Percentiles rank a stretch among this genome's conserved stretches.
Evolutionary conservation across 768 basidiomycete species (phyloP).

Genomic region (Galerina sulciceps): DNA sequence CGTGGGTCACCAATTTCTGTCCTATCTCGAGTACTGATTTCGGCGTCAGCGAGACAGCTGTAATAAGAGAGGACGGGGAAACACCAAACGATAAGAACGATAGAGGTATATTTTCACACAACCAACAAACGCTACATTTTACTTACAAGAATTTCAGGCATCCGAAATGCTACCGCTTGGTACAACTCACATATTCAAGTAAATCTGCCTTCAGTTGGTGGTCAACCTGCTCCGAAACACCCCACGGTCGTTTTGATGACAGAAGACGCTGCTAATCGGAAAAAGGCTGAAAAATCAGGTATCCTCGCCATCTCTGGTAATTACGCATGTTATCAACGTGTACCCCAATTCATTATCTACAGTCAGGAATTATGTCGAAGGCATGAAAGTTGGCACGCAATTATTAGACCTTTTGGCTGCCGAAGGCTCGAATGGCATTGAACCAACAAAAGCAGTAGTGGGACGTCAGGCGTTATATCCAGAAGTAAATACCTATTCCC

Average conservation of each 20-base stretch:
- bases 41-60: constrained; percentile 70
- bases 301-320: constrained; percentile 68
- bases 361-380: constrained; percentile 86
- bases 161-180: constrained; percentile 87
- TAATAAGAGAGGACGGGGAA: constrained; percentile 77
- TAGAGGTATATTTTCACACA: constrained; percentile 60
- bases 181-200: constrained; percentile 76
- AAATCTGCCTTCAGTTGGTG: constrained; percentile 54
- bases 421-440: constrained; percentile 62
- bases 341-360: not conserved
- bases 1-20: constrained; percentile 50
- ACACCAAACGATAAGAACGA: constrained; percentile 95
- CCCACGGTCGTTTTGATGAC: constrained; percentile 83
- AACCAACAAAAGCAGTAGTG: constrained; percentile 59
- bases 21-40: not conserved
- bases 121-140: not conserved
- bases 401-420: constrained; percentile 85
- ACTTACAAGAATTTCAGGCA: constrained; percentile 53
- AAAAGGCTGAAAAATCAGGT: constrained; percentile 70
- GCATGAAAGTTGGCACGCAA: constrained; percentile 62
- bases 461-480: constrained; percentile 70
- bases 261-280: constrained; percentile 85
- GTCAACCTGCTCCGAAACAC: constrained; percentile 43
- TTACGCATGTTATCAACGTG: not conserved
- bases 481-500: constrained; percentile 53